A percentile compares a stretch with the other conserved stretches of the same genome.
phyloP scores from a whole-genome alignment of 2,329 filamentous ascomycete species.

The Exophiala calicioides region DNA sequence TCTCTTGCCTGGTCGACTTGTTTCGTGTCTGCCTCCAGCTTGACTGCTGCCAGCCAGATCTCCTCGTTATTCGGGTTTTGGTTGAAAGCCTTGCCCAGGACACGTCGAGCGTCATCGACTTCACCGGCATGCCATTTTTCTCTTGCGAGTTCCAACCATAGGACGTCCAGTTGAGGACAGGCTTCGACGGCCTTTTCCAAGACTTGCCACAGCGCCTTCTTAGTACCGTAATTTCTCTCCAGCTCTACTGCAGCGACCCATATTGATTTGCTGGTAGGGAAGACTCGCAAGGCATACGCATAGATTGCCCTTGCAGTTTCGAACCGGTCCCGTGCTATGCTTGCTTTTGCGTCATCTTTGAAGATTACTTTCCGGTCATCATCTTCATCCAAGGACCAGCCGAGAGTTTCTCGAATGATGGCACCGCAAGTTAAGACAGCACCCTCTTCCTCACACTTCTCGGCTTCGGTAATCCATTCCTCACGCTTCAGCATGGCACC shows the following conservation, averaged over 20 bases:
- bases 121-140: conserved; percentile 91
- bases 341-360: conserved; percentile 86
- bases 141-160: conserved; percentile 95
- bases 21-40: conserved; percentile 87
- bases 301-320: conserved; percentile 93
- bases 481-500: conserved; percentile 96
- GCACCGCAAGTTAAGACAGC: conserved; percentile 81
- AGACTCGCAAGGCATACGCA: conserved; percentile 84
- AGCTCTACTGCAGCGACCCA: conserved; percentile 91
- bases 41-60: conserved; percentile 95
- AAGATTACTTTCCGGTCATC: conserved; percentile 95
- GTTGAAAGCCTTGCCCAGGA: conserved; percentile 86
- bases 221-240: conserved; percentile 83
- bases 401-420: conserved; percentile 89
- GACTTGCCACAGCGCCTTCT: conserved; percentile 78
- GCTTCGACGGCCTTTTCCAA: conserved; percentile 93
- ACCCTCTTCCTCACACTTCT: conserved; percentile 91
- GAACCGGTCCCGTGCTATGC: conserved; percentile 78
- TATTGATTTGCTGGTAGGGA: conserved; percentile 80
- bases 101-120: conserved; percentile 79
- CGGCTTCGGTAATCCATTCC: conserved; percentile 93
- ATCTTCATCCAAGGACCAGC: conserved; percentile 91
- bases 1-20: conserved; percentile 79
- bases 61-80: conserved; percentile 97
- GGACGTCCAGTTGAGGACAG: conserved; percentile 83